These are phyloP conservation scores for Talaromyces sp. DNA, from an alignment of 2,329 filamentous ascomycete genomes.

Conservation along the genomic window DNA sequence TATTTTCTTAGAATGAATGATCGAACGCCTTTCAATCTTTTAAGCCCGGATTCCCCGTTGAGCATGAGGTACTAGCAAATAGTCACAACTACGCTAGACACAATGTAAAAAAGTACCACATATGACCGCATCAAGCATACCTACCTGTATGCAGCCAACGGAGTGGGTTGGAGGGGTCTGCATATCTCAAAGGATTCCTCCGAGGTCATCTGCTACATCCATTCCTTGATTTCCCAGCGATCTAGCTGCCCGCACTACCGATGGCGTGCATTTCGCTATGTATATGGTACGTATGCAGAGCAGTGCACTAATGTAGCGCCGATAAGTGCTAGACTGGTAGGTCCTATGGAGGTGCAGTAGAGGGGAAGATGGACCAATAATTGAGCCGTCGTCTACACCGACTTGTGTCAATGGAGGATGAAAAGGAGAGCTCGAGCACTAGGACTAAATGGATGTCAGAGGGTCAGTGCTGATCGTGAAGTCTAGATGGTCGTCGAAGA, in stretches of 20 bases:
- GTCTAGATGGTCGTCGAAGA: not conserved
- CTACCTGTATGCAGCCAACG: not conserved
- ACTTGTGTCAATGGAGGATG: not conserved
- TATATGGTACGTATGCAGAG: not conserved
- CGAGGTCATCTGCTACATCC: constrained; percentile 6
- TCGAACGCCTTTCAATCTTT: not conserved
- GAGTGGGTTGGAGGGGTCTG: not conserved
- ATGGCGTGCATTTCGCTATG: not conserved
- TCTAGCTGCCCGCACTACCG: not conserved
- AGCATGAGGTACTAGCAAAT: not conserved
- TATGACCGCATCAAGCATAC: not conserved
- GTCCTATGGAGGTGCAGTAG: not conserved
- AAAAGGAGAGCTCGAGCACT: not conserved
- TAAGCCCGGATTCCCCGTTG: not conserved
- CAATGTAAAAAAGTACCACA: not conserved
- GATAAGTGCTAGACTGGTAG: not conserved
- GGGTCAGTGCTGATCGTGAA: not conserved
- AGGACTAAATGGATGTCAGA: not conserved
- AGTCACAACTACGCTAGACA: not conserved
- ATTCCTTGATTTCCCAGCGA: constrained; percentile 11
- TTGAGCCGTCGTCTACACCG: not conserved
- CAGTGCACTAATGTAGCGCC: not conserved
- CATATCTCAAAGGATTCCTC: not conserved
- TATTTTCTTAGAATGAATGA: not conserved
- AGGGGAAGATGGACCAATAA: not conserved